Evolutionary conservation across 2,329 filamentous ascomycete genomes (phyloP), one percentile per base, ranked within the genome.

Genomic region (Colletotrichum salicis): DNA sequence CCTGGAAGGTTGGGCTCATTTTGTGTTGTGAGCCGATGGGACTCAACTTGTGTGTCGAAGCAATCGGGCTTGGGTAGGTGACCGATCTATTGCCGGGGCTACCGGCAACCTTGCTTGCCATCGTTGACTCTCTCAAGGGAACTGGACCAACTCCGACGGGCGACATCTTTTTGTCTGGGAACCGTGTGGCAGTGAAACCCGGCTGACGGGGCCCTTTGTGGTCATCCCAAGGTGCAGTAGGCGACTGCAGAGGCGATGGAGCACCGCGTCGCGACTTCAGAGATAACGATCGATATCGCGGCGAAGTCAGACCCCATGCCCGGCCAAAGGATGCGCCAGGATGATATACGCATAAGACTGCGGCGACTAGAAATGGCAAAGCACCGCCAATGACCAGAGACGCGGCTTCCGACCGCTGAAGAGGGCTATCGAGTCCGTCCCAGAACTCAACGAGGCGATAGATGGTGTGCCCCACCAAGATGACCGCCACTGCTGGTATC

Each of bases 381-480:
- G 79, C 76, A 55, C 84, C 84, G 74, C 84, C 80, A 54, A 85
- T 75, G 8, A 85, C 73, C 74, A 85, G 80, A 31, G 80, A 80
- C 15, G 80, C 78, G 4, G 78, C 63, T 65, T 85, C 77, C 8
- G 81, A 84, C 61, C 84, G 81, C 63, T 83, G 81, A 2, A 84
- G 73, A 19, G 74, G 56, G 35, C 79, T 79, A 4, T 74, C 70
- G 11, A 85, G 72, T 8, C 82, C 84, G 31, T 76, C 76, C 10
- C 79, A 77, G 57, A 85, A 79, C 52, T 86, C 81, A 60, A 82
- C 77, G 19, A 85, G 77, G 13, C 84, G 79, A 63, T 84, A 82
- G 63, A 83, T 77, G 65, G 86, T 81, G 76, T 85, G 80, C 35
- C 78, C 74, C 15, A 86, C 74, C 29, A 87, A 77, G 35, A 86